Base-by-base conservation (phyloP, 345 rosid genomes). In the Citrus medica region DNA sequence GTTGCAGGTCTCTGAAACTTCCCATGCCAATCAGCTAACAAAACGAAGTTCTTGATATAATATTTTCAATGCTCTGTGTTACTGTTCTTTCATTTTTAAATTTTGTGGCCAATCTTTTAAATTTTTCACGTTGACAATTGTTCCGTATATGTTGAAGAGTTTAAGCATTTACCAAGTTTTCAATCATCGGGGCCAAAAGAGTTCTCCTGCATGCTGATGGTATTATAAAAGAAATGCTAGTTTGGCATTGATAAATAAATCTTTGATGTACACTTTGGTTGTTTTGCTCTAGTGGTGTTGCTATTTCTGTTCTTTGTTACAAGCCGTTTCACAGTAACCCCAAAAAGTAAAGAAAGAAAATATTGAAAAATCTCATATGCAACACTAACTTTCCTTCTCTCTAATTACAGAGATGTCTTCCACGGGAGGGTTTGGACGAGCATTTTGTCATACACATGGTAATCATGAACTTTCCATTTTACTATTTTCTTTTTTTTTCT, bases 371-470 rank as follows among this genome's bases (percentile, higher is more conserved):
- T 46, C 37, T 75, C 46, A 51, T 48, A 48, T 25, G 53, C 19
- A 16, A 51, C 10, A 37, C 66, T 86, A 61, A 86, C 78, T 22
- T 35, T 33, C 9, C 33, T 61, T 74, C 56, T 78, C 73, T 46
- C 53, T 37, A 37, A 67, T 76, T 79, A 60, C 91, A 95, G 99
- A 88, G 99, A 85, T 95, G 99, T 84, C 93, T 95, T 82, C 88
- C 95, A 7, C 86, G 86, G 6, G 97, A 89, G 77, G 89, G 88
- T 68, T 85, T 93, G 94, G 98, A 93, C 64, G 99, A 95, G 82
- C 93, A 89, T 86, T 91, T 95, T 83, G 84, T 85, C 33, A 93
- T 95, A 78, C 96, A 92, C 87, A 89, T 81, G 97, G 99, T 94
- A 90, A 86, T 74, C n/a, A 61, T 68, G 62, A 51, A 30, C 61